Evolutionary conservation across 2,329 filamentous ascomycete species (phyloP).

Genomic region (Fusarium secorum): DNA sequence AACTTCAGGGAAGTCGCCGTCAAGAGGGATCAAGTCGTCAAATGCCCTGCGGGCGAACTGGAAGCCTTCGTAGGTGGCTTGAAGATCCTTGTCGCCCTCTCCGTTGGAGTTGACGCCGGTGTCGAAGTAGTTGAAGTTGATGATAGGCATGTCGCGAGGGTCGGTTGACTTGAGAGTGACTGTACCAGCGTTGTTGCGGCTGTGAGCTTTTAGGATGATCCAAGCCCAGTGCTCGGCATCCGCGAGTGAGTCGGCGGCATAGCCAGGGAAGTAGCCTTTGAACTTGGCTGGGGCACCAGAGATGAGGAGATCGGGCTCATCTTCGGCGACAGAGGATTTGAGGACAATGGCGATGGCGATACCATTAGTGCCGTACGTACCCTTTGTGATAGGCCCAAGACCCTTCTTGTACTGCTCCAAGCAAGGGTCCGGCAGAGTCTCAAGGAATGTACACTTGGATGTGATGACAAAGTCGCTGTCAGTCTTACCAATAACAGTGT

Average conservation of each 20-base stretch:
- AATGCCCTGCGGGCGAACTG: conserved; percentile 57
- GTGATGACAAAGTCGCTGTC: conserved; percentile 32
- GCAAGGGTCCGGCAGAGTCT: conserved; percentile 29
- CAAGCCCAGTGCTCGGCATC: conserved; percentile 53
- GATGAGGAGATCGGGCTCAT: conserved; percentile 62
- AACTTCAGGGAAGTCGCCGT: conserved; percentile 27
- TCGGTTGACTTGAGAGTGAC: conserved; percentile 67
- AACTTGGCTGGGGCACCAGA: conserved; percentile 64
- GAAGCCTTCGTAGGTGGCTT: conserved; percentile 65
- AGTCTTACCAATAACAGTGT: conserved; percentile 33
- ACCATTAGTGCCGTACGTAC: conserved; percentile 55
- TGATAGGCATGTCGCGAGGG: conserved; percentile 69
- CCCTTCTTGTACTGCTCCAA: conserved; percentile 28
- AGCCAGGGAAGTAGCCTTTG: conserved; percentile 64
- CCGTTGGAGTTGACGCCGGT: conserved; percentile 57
- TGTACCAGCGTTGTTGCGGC: conserved; percentile 66
- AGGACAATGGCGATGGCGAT: conserved; percentile 58
- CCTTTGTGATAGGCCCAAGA: conserved; percentile 30
- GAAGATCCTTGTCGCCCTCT: conserved; percentile 57
- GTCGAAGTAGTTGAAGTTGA: conserved; percentile 69
- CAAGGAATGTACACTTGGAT: conserved; percentile 32
- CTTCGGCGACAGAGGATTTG: conserved; percentile 48
- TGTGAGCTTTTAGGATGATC: conserved; percentile 60
- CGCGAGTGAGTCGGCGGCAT: conserved; percentile 53
- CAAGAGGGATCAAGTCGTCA: conserved; percentile 15